These are phyloP conservation scores for Umbilicus rupestris DNA, from an alignment of 164 flowering plant species.

Conservation along the genomic window DNA sequence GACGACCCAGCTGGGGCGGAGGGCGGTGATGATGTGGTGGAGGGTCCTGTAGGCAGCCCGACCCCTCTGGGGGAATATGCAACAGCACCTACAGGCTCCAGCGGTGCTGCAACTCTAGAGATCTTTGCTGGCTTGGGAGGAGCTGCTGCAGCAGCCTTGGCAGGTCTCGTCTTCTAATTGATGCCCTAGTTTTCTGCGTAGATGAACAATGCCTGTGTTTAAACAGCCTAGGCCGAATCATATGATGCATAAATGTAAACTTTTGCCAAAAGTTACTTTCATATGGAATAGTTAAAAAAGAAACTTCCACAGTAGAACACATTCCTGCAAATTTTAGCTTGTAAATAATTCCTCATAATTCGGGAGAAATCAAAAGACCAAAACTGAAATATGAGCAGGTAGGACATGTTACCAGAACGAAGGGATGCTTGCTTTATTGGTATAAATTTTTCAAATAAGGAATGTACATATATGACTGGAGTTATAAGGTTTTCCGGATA, in stretches of 20 bases:
- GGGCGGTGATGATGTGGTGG: conserved; percentile 1
- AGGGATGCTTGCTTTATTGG: background rate
- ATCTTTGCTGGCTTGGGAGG: conserved; percentile 3
- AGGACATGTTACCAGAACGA: background rate
- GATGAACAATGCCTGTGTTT: no score
- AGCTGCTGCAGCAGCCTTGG: conserved; percentile 2
- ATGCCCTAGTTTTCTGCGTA: background rate
- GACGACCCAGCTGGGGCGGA: conserved; percentile 3
- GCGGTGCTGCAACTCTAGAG: background rate
- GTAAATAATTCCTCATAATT: background rate
- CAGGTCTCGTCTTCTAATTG: background rate
- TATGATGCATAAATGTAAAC: no score
- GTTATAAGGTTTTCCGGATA: background rate
- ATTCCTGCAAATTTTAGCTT: no score
- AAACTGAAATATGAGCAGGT: background rate
- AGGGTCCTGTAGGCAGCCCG: conserved; percentile 3
- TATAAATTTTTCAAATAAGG: background rate
- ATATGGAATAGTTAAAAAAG: no score
- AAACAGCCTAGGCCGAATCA: no score
- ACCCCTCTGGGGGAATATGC: conserved; percentile 2
- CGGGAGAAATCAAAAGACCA: background rate
- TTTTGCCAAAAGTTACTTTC: no score
- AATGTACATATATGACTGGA: background rate
- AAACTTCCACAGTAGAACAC: no score
- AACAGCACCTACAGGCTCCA: conserved; percentile 2